Evolutionary conservation across 2,329 filamentous ascomycete species (phyloP), one percentile per base, ranked within the genome.

Genomic region (Scopulariopsis brevicaulis): DNA sequence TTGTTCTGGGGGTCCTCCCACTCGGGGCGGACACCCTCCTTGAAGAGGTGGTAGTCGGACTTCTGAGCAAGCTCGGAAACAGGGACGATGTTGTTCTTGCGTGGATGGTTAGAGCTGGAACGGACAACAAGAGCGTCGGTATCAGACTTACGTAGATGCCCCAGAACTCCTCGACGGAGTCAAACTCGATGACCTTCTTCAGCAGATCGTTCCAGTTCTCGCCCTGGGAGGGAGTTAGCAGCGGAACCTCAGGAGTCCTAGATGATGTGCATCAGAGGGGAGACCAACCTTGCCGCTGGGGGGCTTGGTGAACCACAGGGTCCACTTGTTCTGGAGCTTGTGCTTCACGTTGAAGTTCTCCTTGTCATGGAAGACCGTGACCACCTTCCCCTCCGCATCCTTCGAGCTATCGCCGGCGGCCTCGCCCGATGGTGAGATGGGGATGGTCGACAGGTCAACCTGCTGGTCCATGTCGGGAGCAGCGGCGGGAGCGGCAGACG

Each of bases 271-370:
- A 34, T 48, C 52, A 57, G 20, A 55, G 22, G 24, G 48, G 8
- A 53, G 53, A 67, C 77, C 60, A 74, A 94, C 91, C 87, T 95
- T 96, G 77, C 91, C 92, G 71, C 86, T 95, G 51, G 93, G 89
- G 57, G 94, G 93, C 83, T 97, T 97, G 68, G 93, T 97, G 80
- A 97, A 99, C 95, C 95, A 99, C 59, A 99, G 80, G 60, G 94
- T 97, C 94, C 94, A 99, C 71, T 89, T 88, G 80, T 96, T 89
- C 82, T 96, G 92, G 61, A 99, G 82, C 64, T 92, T 93, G 73
- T 99, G 94, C 82, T 97, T 99, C 74, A 99, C 94, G 68, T 96
- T 99, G 83, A 99, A 99, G 81, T 99, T 96, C 64, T 96, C 89
- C 66, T 94, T 88, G 76, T 97, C 91, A 72, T 99, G 92, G 78